Evolutionary conservation across 805 yeast species (phyloP).

Genomic region (Candida sithepensis): DNA sequence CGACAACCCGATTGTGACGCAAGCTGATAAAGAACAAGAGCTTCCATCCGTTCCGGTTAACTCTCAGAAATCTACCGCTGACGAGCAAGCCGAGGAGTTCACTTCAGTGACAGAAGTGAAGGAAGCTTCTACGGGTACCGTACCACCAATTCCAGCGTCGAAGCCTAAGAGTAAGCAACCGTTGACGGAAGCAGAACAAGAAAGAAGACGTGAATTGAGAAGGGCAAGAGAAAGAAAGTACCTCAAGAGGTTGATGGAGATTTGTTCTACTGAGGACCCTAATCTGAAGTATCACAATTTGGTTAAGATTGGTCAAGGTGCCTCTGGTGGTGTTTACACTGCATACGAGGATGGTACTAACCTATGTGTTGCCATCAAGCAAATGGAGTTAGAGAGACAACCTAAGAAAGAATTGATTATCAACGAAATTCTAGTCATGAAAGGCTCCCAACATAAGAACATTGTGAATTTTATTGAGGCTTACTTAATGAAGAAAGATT

Average conservation of each 20-base stretch:
- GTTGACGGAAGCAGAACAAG: conserved; percentile 54
- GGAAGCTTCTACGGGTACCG: conserved; percentile 1
- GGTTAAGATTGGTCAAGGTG: conserved; percentile 94
- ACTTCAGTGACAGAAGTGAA: neutral
- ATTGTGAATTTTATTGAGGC: conserved; percentile 94
- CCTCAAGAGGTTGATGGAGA: conserved; percentile 63
- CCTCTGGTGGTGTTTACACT: conserved; percentile 94
- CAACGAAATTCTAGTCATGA: conserved; percentile 95
- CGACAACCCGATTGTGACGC: neutral
- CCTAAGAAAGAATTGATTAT: conserved; percentile 94
- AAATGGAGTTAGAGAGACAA: conserved; percentile 91
- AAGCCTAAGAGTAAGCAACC: conserved; percentile 25
- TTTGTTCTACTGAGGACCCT: conserved; percentile 87
- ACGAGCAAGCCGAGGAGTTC: neutral
- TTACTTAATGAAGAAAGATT: conserved; percentile 67
- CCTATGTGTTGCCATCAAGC: conserved; percentile 85
- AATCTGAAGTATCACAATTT: conserved; percentile 61
- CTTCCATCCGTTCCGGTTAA: neutral
- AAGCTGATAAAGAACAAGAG: neutral
- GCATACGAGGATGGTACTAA: conserved; percentile 62
- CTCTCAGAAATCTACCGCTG: neutral
- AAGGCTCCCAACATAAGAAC: conserved; percentile 82
- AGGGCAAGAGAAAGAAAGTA: conserved; percentile 69
- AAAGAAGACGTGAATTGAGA: conserved; percentile 75
- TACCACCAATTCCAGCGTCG: conserved; percentile 31